Base-by-base conservation (phyloP, 2,329 filamentous ascomycete genomes). In the Penicillium sp. region DNA sequence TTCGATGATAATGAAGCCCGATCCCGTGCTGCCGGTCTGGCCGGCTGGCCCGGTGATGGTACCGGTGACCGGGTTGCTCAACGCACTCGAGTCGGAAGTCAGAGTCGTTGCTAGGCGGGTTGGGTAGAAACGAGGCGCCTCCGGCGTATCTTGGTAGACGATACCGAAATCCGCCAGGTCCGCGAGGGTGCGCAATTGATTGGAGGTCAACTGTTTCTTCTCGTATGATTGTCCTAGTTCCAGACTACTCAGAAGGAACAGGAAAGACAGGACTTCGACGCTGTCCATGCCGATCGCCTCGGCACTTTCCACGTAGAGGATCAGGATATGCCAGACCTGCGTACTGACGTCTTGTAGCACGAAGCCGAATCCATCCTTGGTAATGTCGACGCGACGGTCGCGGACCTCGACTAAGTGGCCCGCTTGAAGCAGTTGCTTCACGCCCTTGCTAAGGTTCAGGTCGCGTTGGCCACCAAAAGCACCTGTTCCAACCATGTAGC, bases 71-170 rank as follows among this genome's bases (percentile, higher is more conserved):
- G 85, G 85, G 10, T 87, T 83, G 72, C 88, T 87, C 7, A 96
- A 80, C 12, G 87, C 84, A 27, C 85, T 82, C 46, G 86, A 88
- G 80, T 84, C 87, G 66, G 76, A 89, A 8, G 93, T 97, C 6
- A 99, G 84, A 0, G 93, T 97, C 1, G 93, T 97, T 40, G 94
- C 92, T 4, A 99, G 85, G 9, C 94, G 87, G 1, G 94, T 99
- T 1, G 94, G 94, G 72, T 96, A 97, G 80, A 87, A 88, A 52
- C 80, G 78, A 10, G 73, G 72, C 6, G 78, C 75, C 46, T 76
- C 71, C 3, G 68, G 63, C 17, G 63, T 57, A 36, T 77, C 74
- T 61, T 81, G 79, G 71, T 96, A 96, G 52, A 99, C 86, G 47
- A 99, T 89, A 33, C 94, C 94, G 68, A 97, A 96, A 69, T 96